phyloP scores from a whole-genome alignment of 768 basidiomycete species.

The Leccinum aurantiacum region DNA sequence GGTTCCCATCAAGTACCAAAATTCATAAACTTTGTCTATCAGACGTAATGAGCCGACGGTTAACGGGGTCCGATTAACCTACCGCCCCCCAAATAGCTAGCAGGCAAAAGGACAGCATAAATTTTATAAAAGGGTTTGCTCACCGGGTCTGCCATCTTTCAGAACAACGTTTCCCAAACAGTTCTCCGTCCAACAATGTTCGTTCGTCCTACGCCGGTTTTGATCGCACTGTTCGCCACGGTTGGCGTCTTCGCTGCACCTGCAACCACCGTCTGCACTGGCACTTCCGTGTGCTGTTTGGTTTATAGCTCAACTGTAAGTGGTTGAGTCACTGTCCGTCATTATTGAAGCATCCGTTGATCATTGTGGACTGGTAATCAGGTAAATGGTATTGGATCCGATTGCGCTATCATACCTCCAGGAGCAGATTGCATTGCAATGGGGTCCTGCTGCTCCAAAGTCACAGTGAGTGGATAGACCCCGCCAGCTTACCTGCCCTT shows the following conservation, averaged over 20 bases:
- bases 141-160: too few species aligned
- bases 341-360: neutral
- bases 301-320: neutral
- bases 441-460: neutral
- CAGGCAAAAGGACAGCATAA: too few species aligned
- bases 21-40: too few species aligned
- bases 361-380: neutral
- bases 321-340: neutral
- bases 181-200: slow-evolving; percentile 4
- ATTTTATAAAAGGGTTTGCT: neutral
- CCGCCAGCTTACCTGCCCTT: neutral
- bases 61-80: too few species aligned
- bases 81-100: too few species aligned
- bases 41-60: too few species aligned
- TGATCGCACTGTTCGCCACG: neutral
- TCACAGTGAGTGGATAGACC: slow-evolving; percentile 1
- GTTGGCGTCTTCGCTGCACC: neutral
- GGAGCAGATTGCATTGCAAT: too few species aligned
- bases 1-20: too few species aligned
- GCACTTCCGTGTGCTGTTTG: slow-evolving; percentile 1
- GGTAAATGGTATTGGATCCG: neutral
- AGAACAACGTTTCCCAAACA: too few species aligned
- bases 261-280: neutral
- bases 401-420: neutral
- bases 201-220: neutral